Percentiles rank a stretch among this genome's conserved stretches.
phyloP scores from a whole-genome alignment of 2,329 filamentous ascomycete species.

The Penicillium freii region DNA sequence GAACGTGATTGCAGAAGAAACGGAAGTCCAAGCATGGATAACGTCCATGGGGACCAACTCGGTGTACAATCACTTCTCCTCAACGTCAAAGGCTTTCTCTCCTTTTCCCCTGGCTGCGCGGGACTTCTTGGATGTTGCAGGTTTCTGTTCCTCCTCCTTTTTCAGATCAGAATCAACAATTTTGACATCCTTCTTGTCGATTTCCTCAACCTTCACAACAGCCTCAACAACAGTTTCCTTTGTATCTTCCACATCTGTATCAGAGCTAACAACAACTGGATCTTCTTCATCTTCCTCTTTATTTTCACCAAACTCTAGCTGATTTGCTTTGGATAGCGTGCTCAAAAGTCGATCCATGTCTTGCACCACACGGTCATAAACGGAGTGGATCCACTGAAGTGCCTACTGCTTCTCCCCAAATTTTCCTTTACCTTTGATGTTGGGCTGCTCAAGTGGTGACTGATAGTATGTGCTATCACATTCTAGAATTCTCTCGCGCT shows the following conservation, averaged over 20 bases:
- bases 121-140: too few relatives aligned
- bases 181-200: background rate
- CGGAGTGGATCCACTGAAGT: background rate
- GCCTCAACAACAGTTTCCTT: too few relatives aligned
- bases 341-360: background rate
- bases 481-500: background rate
- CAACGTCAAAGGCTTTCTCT: background rate
- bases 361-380: background rate
- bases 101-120: background rate
- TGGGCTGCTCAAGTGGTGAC: background rate
- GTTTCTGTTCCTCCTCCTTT: too few relatives aligned
- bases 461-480: background rate
- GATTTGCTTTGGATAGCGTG: background rate
- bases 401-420: background rate
- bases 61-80: background rate
- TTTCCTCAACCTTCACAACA: background rate
- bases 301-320: background rate
- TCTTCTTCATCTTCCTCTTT: background rate
- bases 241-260: background rate
- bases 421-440: background rate
- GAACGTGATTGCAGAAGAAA: background rate
- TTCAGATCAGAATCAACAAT: background rate
- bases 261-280: background rate
- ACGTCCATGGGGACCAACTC: background rate
- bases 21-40: background rate